Evolutionary conservation across 768 basidiomycete genomes (phyloP).

Genomic region (Candolleomyces eurysporus): DNA sequence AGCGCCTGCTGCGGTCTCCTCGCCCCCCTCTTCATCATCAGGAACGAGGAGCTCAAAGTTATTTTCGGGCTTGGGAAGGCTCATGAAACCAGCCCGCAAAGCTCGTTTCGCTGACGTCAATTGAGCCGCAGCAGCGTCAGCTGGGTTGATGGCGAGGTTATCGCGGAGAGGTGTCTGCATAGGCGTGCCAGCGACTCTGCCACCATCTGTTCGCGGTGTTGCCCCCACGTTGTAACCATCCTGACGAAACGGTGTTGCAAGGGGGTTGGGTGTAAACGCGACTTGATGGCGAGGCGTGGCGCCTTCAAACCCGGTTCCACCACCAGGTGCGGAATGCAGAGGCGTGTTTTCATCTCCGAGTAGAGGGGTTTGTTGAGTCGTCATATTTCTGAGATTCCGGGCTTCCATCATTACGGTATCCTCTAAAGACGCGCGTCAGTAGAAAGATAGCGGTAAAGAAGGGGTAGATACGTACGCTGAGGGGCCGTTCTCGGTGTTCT

Average conservation of each 20-base stretch:
- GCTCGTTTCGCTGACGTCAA: constrained; percentile 67
- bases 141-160: constrained; percentile 84
- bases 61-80: constrained; percentile 89
- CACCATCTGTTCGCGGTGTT: constrained; percentile 46
- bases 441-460: constrained; percentile 6
- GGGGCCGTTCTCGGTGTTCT: constrained; percentile 93
- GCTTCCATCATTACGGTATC: constrained; percentile 95
- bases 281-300: constrained; percentile 92
- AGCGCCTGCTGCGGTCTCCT: constrained; percentile 38
- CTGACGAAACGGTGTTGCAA: constrained; percentile 76
- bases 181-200: constrained; percentile 63
- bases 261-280: constrained; percentile 93
- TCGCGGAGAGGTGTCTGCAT: constrained; percentile 95
- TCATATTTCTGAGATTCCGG: constrained; percentile 93
- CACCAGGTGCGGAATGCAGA: constrained; percentile 67
- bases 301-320: constrained; percentile 90
- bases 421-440: constrained; percentile 47
- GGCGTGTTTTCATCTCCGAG: constrained; percentile 98
- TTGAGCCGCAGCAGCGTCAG: constrained; percentile 53
- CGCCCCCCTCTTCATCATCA: constrained; percentile 86
- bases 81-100: constrained; percentile 78
- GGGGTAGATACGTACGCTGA: constrained; percentile 62
- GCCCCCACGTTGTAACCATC: constrained; percentile 45
- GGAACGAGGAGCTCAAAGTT: constrained; percentile 94
- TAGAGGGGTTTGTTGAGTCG: constrained; percentile 86